Percentiles rank a stretch among this genome's conserved stretches.
phyloP scores from a whole-genome alignment of 2,329 filamentous ascomycete genomes.

The Neofusicoccum cordaticola region DNA sequence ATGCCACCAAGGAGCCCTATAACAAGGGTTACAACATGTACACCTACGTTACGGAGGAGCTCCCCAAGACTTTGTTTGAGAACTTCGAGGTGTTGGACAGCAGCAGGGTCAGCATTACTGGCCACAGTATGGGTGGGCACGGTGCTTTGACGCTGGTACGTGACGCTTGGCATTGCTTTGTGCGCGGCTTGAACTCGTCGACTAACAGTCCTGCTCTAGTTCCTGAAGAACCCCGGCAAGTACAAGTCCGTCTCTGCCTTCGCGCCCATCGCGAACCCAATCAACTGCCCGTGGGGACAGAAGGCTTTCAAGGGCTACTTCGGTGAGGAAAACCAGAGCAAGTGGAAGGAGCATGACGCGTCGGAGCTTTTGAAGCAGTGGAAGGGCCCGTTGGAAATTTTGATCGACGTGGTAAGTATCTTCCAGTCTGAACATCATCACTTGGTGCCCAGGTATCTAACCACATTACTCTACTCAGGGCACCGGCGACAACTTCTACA shows the following conservation, averaged over 20 bases:
- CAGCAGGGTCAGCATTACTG: constrained; percentile 74
- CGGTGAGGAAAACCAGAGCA: constrained; percentile 66
- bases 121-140: constrained; percentile 97
- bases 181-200: neutral
- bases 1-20: constrained; percentile 76
- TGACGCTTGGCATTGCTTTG: neutral
- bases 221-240: constrained; percentile 83
- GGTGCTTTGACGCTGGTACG: constrained; percentile 77
- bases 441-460: neutral
- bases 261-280: constrained; percentile 84
- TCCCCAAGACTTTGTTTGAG: constrained; percentile 73
- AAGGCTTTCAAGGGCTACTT: constrained; percentile 95
- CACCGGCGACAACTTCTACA: constrained; percentile 94
- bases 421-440: neutral
- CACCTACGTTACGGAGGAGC: constrained; percentile 82
- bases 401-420: constrained; percentile 80
- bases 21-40: constrained; percentile 87
- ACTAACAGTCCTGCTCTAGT: constrained; percentile 44
- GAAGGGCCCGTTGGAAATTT: constrained; percentile 68
- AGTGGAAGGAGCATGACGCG: constrained; percentile 88
- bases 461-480: constrained; percentile 56
- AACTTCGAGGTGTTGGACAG: constrained; percentile 71
- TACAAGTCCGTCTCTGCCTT: constrained; percentile 90
- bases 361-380: constrained; percentile 81
- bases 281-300: constrained; percentile 84